Evolutionary conservation across 352 stramenopile species (phyloP), one percentile per base, ranked within the genome.

Genomic region (Pythium oligandrum): DNA sequence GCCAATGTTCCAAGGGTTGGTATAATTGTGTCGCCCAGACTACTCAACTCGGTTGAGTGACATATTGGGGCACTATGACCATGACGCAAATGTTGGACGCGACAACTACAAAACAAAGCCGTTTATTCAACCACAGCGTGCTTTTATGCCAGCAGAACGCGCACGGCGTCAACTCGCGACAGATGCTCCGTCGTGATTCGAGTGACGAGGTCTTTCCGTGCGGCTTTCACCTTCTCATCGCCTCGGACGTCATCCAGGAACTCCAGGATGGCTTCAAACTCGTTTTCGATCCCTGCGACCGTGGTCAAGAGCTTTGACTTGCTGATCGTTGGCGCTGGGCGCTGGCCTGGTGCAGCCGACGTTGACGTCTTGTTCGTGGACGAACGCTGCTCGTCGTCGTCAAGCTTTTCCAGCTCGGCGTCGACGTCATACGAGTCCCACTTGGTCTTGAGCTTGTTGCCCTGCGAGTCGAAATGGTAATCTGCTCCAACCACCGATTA

Each of bases 391-490:
- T 93, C 80, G 12, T 82, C 69, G 6, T 73, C 50, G 36, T 93
- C 83, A 4, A 93, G 66, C 4, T 61, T 67, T 36, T 90, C 66
- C 4, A 93, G 64, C 63, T 93, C 83, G 1, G 78, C 83, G 37
- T 91, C 83, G 8, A 88, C 80, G 46, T 93, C 71, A 57, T 88
- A 93, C 17, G 59, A 71, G 55, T 93, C 83, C 83, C 83, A 91
- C 55, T 93, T 91, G 33, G 80, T 91, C 63, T 89, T 90, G 53
- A 93, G 74, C 56, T 93, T 93, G 65, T 89, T 91, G 51, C 83
- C 83, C 4, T 88, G 48, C 33, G 80, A 93, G 59, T 93, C 80
- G 34, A 93, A 91, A 51, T 91, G 83, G 60, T 93, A 93, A 59
- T 90, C 83, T 93, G 10, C 6, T 57, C 12, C 3, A 57, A 35